A percentile compares a stretch with the other conserved stretches of the same genome.
Conservation (phyloP, 352 stramenopile genomes). For the Globisporangium middletonii region DNA sequence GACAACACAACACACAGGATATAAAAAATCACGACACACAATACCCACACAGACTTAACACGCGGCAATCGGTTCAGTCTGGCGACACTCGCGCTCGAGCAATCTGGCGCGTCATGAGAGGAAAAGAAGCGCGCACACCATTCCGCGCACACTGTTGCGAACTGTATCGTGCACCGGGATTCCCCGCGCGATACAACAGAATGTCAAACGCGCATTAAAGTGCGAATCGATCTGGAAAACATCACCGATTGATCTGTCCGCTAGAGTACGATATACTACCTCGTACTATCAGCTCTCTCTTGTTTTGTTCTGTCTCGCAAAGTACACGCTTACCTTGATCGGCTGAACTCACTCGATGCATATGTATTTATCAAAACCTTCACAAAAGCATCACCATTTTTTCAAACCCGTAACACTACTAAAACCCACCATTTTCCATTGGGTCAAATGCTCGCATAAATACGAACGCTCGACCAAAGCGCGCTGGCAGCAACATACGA, state of each 20-base stretch:
- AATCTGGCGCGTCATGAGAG: not conserved
- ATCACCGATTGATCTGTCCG: not conserved
- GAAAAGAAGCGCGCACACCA: slow-evolving; percentile 2
- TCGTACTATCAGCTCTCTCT: not conserved
- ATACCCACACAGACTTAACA: too few relatives aligned
- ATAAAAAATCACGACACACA: not conserved
- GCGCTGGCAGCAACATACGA: too few relatives aligned
- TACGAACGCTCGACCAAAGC: too few relatives aligned
- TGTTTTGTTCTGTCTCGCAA: not conserved
- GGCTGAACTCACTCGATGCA: too few relatives aligned
- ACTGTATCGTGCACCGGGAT: not conserved
- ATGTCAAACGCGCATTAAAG: not conserved
- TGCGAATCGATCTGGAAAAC: not conserved
- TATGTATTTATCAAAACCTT: too few relatives aligned
- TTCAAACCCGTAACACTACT: too few relatives aligned
- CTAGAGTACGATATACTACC: not conserved
- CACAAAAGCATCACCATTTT: too few relatives aligned
- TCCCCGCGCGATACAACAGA: not conserved
- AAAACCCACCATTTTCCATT: too few relatives aligned
- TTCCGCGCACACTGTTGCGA: not conserved
- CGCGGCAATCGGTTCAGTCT: slow-evolving; percentile 2
- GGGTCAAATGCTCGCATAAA: too few relatives aligned
- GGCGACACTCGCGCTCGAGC: slow-evolving; percentile 1
- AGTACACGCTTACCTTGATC: too few relatives aligned
- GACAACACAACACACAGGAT: not conserved